A percentile compares a stretch with the other conserved stretches of the same genome.
Conservation (phyloP, 116 monocot genomes). For the Iris pallida region DNA sequence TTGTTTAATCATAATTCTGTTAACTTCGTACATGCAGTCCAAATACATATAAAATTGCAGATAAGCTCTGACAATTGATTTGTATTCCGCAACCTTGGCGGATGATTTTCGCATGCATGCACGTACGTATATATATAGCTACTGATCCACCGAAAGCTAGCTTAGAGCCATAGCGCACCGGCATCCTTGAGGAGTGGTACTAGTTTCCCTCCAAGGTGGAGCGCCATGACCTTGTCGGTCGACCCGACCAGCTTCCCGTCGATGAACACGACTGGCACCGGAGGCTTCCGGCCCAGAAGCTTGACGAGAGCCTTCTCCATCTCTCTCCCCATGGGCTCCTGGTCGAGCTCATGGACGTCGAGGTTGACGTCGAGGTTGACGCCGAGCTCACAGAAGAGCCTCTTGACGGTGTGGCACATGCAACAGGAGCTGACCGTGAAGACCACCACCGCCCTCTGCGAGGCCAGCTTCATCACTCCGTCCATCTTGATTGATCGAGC, state of each 20-base stretch:
- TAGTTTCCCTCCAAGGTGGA: conserved; percentile 23
- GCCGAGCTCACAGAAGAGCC: background rate
- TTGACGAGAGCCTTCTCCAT: background rate
- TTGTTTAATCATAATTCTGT: too few relatives aligned
- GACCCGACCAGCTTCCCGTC: conserved; percentile 20
- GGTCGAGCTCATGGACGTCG: background rate
- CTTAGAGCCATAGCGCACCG: conserved; percentile 24
- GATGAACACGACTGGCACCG: conserved; percentile 24
- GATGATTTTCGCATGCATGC: too few relatives aligned
- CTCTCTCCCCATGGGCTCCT: background rate
- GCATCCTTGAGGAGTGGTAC: conserved; percentile 20
- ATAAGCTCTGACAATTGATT: too few relatives aligned
- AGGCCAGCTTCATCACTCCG: too few relatives aligned
- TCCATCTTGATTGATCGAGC: too few relatives aligned
- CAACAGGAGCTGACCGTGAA: background rate
- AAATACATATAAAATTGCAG: too few relatives aligned
- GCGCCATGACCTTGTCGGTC: conserved; percentile 20
- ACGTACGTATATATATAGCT: too few relatives aligned
- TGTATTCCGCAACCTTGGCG: too few relatives aligned
- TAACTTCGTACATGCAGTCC: too few relatives aligned
- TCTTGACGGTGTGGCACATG: conserved; percentile 3
- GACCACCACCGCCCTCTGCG: conserved; percentile 1
- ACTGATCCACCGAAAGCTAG: too few relatives aligned
- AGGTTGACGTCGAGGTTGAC: too few relatives aligned
- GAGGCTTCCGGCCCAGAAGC: background rate